Evolutionary conservation across 192 early-diverging fungal species (phyloP).

Genomic region (Cladochytrium replicatum): DNA sequence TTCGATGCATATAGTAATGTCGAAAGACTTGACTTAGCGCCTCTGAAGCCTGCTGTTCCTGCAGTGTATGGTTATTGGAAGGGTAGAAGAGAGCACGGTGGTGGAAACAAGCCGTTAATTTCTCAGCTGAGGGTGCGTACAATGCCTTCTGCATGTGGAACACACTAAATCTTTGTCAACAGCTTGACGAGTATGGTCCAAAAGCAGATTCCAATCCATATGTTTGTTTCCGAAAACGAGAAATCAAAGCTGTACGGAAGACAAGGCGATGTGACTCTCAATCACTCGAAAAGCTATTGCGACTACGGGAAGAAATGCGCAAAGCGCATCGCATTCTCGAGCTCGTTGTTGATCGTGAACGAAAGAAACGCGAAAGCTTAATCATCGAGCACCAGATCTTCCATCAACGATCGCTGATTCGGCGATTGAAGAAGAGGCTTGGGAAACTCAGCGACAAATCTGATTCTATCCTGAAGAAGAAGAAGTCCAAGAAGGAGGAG

Average conservation of each 20-base stretch:
- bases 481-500: constrained; percentile 26
- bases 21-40: constrained; percentile 8
- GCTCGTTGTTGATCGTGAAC: constrained; percentile 70
- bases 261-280: constrained; percentile 76
- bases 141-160: too few species aligned
- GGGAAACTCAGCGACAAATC: constrained; percentile 49
- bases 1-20: constrained; percentile 8
- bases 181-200: constrained; percentile 49
- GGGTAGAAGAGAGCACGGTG: constrained; percentile 24
- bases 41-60: constrained; percentile 9
- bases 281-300: constrained; percentile 75
- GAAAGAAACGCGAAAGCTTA: constrained; percentile 60
- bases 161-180: too few species aligned
- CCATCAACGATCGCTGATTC: constrained; percentile 51
- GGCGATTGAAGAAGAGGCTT: constrained; percentile 53
- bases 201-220: constrained; percentile 82
- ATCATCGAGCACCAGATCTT: constrained; percentile 69
- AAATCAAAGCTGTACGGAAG: constrained; percentile 74
- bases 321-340: constrained; percentile 67
- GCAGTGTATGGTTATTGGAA: constrained; percentile 48
- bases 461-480: constrained; percentile 31
- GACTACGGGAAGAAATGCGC: constrained; percentile 71
- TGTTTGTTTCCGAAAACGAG: constrained; percentile 92
- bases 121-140: constrained; percentile 54
- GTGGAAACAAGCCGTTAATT: constrained; percentile 39